Base-by-base conservation (phyloP, 2,329 filamentous ascomycete species). In the Aaosphaeria arxii region DNA sequence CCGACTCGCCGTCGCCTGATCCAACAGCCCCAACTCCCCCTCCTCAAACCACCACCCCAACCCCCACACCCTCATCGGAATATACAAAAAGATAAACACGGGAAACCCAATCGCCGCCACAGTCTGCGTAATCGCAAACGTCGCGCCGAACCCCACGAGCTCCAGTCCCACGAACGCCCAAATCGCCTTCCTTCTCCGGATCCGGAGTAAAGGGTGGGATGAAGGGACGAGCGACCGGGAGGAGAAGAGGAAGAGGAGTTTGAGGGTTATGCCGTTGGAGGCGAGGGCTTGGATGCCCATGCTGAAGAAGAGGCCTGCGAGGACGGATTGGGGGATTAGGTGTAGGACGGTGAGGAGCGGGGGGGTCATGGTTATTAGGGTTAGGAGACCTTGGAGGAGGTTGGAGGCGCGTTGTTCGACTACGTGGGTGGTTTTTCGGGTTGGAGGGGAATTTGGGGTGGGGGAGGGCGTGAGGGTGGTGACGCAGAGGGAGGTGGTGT, bases 91-190 rank as follows among this genome's bases (percentile, higher is more conserved):
- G 49, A 84, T 82, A 44, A 83, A 73, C 11, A 84, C 73, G 0
- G 81, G 81, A 52, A 84, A 84, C 0, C 79, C 78, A 54, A 84
- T 81, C 0, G 80, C 81, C 0, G 77, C 81, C 28, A 83, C 77
- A 0, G 81, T 84, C 60, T 83, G 79, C 2, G 79, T 81, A 45
- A 84, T 79, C 0, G 78, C 81, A 9, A 84, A 79, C 3, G 76
- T 79, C 5, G 75, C 74, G 1, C 72, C 74, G 17, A 83, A 80
- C 2, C 74, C 77, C 3, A 78, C 39, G 2, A 79, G 56, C 56
- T 84, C 79, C 17, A 79, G 73, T 9, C 65, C 71, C 1, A 82
- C 71, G 55, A 79, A 84, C 2, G 73, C 70, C 50, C 71, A 61
- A 29, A 83, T 76, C 11, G 77, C 65, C 44, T 52, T 72, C 7